Evolutionary conservation across 257 asterid genomes (phyloP), one percentile per base, ranked within the genome.

Genomic region (Penstemon eatonii): DNA sequence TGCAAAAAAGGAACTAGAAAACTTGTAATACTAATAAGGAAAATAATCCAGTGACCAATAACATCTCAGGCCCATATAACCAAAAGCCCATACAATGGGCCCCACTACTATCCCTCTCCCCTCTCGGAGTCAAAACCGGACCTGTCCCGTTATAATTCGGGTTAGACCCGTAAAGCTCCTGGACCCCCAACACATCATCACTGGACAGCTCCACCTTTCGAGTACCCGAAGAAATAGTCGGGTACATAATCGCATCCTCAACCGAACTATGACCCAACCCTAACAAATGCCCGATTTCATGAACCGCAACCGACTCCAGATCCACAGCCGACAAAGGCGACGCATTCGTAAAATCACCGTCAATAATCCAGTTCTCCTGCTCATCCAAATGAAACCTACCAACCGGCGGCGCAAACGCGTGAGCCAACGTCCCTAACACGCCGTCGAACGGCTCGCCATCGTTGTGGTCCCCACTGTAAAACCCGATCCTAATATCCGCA

Each of bases 381-480:
- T 74, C 81, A 85, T 91, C 98, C 75, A 85, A 58, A 60, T 91
- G 96, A 5, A 91, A 69, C 80, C 76, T 63, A 0, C 96, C 96
- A 4, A 64, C 80, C 13, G 98, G 89, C 59, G 98, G 98, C 37
- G 96, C 76, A 42, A 89, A 91, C 73, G 98, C 96, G 80, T 91
- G 96, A 5, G 95, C 98, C 66, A 91, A 66, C n/a, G 94, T 85
- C 7, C 98, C 98, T 79, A 91, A 6, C 0, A 83, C 83, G 8
- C 96, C 98, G 76, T 89, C 96, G 55, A 91, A 91, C 55, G 96
- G 82, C 76, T 91, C 98, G 4, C 94, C 96, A 66, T 91, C 98
- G 7, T 87, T 86, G 84, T 91, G 98, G 38, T 87, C 95, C 0
- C 96, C 96, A 0, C 63, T 62, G 69, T 75, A 91, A 53, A 87